Conservation (phyloP, 1,284 basidiomycete species). For the Clitocybe nebularis region DNA sequence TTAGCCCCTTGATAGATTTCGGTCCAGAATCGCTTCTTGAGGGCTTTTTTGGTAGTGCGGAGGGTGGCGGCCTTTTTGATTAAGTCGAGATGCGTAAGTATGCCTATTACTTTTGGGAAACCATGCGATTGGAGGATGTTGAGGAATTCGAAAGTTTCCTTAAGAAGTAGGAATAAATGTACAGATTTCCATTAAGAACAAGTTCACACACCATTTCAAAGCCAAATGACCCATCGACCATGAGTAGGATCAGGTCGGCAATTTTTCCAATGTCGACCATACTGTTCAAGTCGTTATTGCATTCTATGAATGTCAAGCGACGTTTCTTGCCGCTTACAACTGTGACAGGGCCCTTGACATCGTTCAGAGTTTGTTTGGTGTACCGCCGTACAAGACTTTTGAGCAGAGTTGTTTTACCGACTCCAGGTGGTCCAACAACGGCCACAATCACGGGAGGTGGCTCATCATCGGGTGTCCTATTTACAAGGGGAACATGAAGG, state of each 20-base stretch:
- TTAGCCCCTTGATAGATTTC: conserved; percentile 99
- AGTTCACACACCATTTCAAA: conserved; percentile 90
- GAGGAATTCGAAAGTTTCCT: conserved; percentile 99
- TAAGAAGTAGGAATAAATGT: conserved; percentile 5
- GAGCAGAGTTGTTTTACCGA: conserved; percentile 94
- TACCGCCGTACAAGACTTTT: conserved; percentile 90
- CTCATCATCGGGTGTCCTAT: conserved; percentile 88
- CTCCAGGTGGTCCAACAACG: conserved; percentile 96
- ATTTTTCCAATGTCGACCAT: conserved; percentile 99
- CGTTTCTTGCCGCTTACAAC: conserved; percentile 93
- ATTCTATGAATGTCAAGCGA: conserved; percentile 93
- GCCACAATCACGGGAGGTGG: conserved; percentile 95
- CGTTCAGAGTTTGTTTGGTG: conserved; percentile 91
- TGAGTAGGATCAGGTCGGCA: conserved; percentile 92
- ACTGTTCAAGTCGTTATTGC: conserved; percentile 95
- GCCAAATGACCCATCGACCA: conserved; percentile 97
- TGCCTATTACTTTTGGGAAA: conserved; percentile 96
- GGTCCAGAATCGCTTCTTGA: conserved; percentile 99
- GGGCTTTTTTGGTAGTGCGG: conserved; percentile 88
- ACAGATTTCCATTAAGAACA: conserved; percentile 6
- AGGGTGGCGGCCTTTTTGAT: conserved; percentile 91
- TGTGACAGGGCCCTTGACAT: conserved; percentile 92
- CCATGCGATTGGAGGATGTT: conserved; percentile 97
- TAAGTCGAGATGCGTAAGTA: conserved; percentile 95
- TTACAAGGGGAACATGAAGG: conserved; percentile 93